Evolutionary conservation across 495 filamentous ascomycete species (phyloP), one percentile per base, ranked within the genome.

Genomic region (Geoglossum glabrum): DNA sequence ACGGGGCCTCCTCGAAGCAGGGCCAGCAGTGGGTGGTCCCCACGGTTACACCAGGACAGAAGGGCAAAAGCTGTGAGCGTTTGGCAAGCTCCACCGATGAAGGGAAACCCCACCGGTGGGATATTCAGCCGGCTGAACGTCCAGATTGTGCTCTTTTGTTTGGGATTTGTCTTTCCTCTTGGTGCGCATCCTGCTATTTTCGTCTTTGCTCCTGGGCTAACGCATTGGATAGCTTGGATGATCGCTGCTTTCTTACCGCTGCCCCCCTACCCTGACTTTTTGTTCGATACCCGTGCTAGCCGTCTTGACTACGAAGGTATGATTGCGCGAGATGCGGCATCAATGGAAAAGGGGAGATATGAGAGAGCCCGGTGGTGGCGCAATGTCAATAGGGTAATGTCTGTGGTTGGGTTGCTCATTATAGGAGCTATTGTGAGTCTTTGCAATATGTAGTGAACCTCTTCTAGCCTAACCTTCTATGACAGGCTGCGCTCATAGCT

Each of bases 331-430:
- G n/a, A 49, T n/a, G 13, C 26, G 7, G 28, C 40, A n/a, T 63
- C 64, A 28, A 63, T 79, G 25, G 81, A 87, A 61, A 78, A 81
- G 52, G 73, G 73, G 40, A 75, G 78, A 54, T 87, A 86, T 65
- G 76, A 86, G 63, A 95, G 87, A 65, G 87, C 87, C 13, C 76
- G 79, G 38, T 96, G 90, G 89, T 97, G 92, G 92, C 78, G 92
- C 59, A 85, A 79, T 59, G 73, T 96, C 49, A 98, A 98, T 68
- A 82, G 88, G 45, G 77, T 82, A 64, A 90, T 98, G 87, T 80
- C 81, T 55, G 69, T 85, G 43, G 63, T 93, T 51, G 92, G 92
- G 17, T 65, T 92, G 15, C 70, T 85, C 57, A 78, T 98, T 33
- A 78, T 95, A 57, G 79, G 79, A 56, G 80, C 83, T 27, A 75